These are phyloP conservation scores for Pseudozyma pruni DNA, from an alignment of 1,284 basidiomycete species.

Conservation along the genomic window DNA sequence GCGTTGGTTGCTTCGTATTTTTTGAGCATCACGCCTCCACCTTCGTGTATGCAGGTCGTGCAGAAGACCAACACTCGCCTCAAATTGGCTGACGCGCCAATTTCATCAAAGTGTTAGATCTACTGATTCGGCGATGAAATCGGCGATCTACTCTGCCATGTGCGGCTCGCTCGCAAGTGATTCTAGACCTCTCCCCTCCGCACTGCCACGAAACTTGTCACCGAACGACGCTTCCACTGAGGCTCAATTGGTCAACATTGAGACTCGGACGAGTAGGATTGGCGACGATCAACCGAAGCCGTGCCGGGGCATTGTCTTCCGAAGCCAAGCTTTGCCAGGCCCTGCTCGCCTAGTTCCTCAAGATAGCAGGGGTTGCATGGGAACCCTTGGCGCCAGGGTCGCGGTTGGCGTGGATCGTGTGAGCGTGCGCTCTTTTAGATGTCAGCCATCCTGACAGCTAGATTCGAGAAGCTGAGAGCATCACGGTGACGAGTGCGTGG, in stretches of 20 bases:
- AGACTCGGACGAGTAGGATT: too few relatives aligned
- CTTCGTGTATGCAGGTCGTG: constrained; percentile 11
- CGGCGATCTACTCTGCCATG: background rate
- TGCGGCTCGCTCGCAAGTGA: too few relatives aligned
- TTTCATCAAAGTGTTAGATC: constrained; percentile 1
- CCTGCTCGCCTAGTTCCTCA: background rate
- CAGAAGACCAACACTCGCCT: constrained; percentile 20
- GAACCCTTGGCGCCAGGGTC: constrained; percentile 2
- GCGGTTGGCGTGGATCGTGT: background rate
- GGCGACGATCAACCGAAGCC: background rate
- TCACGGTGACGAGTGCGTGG: too few relatives aligned
- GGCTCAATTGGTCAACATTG: too few relatives aligned
- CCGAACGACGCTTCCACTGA: background rate
- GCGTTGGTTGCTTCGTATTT: too few relatives aligned
- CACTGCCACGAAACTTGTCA: constrained; percentile 18
- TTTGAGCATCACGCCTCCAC: constrained; percentile 1
- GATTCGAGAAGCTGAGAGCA: background rate
- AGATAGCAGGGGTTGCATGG: constrained; percentile 6
- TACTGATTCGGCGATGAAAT: constrained; percentile 5
- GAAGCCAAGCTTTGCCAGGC: constrained; percentile 7
- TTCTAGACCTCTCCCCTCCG: background rate
- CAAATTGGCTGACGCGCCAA: background rate
- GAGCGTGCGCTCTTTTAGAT: too few relatives aligned
- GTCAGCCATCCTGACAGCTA: background rate
- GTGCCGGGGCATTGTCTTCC: constrained; percentile 6